Conservation (phyloP, 2,329 filamentous ascomycete species). For the Stachybotrys echinatus region DNA sequence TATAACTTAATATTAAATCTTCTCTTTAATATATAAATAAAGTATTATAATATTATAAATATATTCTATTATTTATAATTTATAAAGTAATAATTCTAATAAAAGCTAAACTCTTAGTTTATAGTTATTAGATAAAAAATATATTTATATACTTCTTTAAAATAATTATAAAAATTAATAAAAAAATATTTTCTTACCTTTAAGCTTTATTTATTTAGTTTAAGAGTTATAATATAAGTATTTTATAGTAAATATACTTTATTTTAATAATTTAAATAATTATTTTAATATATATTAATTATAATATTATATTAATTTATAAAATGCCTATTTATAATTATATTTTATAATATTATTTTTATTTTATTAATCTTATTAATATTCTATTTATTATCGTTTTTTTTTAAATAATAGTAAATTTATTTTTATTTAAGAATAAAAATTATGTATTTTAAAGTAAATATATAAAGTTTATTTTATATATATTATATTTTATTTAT, state of each 20-base stretch:
- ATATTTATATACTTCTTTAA: too few relatives aligned
- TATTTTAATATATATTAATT: too few relatives aligned
- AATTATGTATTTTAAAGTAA: too few relatives aligned
- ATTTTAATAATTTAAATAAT: too few relatives aligned
- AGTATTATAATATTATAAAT: background rate
- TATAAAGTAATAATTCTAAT: background rate
- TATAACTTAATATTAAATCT: background rate
- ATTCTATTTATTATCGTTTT: too few relatives aligned
- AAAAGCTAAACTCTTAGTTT: background rate
- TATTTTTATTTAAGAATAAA: background rate
- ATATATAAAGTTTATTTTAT: too few relatives aligned
- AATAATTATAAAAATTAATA: too few relatives aligned
- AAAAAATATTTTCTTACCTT: too few relatives aligned
- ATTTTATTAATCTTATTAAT: too few relatives aligned
- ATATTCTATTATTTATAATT: background rate
- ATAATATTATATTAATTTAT: background rate
- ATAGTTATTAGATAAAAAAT: background rate
- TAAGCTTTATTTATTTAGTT: background rate
- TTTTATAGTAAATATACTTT: too few relatives aligned
- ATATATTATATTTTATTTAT: too few relatives aligned
- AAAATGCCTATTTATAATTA: background rate
- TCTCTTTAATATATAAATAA: slow-evolving; percentile 1
- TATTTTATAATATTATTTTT: slow-evolving; percentile 1
- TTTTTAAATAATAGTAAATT: background rate
- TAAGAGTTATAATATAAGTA: too few relatives aligned